Percentiles rank a stretch among this genome's conserved stretches.
Evolutionary conservation across 495 filamentous ascomycete species (phyloP).

Genomic region (Aspergillus leporis): DNA sequence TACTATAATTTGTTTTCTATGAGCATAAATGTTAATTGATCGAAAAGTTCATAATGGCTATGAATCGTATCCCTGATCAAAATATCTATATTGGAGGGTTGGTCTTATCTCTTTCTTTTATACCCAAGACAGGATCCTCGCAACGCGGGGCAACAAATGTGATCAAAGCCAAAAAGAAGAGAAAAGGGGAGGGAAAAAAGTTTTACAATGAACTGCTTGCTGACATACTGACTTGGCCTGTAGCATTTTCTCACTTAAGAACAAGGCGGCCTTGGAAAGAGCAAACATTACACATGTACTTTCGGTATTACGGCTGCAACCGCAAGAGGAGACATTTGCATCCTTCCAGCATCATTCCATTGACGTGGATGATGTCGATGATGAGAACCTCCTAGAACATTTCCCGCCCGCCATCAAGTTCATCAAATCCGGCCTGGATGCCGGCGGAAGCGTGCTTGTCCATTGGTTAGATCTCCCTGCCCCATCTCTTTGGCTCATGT

Average conservation of each 20-base stretch:
- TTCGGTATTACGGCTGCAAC: constrained; percentile 69
- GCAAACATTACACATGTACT: constrained; percentile 86
- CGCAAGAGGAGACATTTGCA: constrained; percentile 41
- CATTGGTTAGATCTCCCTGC: constrained; percentile 60
- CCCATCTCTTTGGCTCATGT: constrained; percentile 3
- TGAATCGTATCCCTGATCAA: constrained; percentile 63
- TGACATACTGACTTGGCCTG: constrained; percentile 17
- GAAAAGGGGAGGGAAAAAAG: not conserved
- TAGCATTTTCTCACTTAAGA: constrained; percentile 76
- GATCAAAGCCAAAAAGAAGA: constrained; percentile 1
- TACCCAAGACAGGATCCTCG: not conserved
- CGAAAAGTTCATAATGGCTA: constrained; percentile 32
- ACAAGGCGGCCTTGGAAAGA: constrained; percentile 62
- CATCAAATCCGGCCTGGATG: constrained; percentile 73
- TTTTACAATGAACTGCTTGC: constrained; percentile 7
- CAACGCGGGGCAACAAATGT: not conserved
- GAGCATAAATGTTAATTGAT: not conserved
- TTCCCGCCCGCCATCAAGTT: constrained; percentile 76
- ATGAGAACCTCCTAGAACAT: constrained; percentile 81
- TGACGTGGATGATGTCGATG: constrained; percentile 83
- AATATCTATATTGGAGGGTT: constrained; percentile 86
- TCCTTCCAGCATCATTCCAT: constrained; percentile 70
- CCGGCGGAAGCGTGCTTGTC: constrained; percentile 66
- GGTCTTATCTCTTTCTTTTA: constrained; percentile 30
- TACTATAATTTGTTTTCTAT: not conserved